phyloP scores from a whole-genome alignment of 305 asterid species.

The Euphrasia arctica region DNA sequence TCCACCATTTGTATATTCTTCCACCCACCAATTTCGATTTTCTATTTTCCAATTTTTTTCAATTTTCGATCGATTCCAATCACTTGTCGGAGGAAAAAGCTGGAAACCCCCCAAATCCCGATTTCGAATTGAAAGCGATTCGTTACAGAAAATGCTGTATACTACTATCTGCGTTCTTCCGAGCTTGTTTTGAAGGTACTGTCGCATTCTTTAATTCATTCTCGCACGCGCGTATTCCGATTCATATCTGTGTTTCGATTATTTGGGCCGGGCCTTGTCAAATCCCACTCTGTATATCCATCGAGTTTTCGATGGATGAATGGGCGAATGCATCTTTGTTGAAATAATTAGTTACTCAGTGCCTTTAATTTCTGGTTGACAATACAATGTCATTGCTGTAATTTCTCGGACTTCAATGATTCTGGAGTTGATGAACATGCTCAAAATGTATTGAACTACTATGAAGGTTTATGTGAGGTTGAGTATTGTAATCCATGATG shows the following conservation, averaged over 20 bases:
- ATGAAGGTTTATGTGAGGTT: background rate
- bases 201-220: background rate
- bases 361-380: slow-evolving; percentile 4
- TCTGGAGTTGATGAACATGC: slow-evolving; percentile 11
- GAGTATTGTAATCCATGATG: background rate
- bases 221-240: slow-evolving; percentile 14
- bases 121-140: slow-evolving; percentile 28
- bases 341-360: background rate
- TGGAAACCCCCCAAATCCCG: slow-evolving; percentile 12
- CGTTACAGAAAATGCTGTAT: slow-evolving; percentile 25
- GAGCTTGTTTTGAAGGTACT: slow-evolving; percentile 26
- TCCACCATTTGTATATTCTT: slow-evolving; percentile 21
- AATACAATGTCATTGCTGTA: slow-evolving; percentile 11
- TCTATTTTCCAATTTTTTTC: background rate
- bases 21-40: slow-evolving; percentile 12
- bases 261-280: slow-evolving; percentile 16
- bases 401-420: slow-evolving; percentile 9
- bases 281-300: background rate
- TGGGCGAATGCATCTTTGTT: slow-evolving; percentile 12
- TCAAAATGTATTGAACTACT: slow-evolving; percentile 5
- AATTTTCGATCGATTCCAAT: slow-evolving; percentile 24
- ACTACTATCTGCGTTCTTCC: slow-evolving; percentile 1
- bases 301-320: slow-evolving; percentile 25
- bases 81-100: slow-evolving; percentile 23
- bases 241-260: slow-evolving; percentile 15